Evolutionary conservation across 2,329 filamentous ascomycete genomes (phyloP).

Genomic region (Byssothecium circinans): DNA sequence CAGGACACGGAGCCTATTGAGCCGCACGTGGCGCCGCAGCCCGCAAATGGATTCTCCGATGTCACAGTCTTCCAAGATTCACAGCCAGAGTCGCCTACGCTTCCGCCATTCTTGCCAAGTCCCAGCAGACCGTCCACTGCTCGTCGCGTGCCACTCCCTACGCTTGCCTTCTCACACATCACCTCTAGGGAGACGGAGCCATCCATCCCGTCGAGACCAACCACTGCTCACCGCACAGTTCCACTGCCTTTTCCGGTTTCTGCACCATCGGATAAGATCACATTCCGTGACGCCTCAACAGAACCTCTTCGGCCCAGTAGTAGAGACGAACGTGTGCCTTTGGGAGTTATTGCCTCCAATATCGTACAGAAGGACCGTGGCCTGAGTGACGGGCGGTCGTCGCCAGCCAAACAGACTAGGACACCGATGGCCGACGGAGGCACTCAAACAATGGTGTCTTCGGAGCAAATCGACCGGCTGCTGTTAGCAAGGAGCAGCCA

Average conservation of each 20-base stretch:
- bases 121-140: slow-evolving; percentile 37
- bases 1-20: slow-evolving; percentile 36
- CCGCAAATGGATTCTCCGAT: slow-evolving; percentile 26
- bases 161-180: slow-evolving; percentile 31
- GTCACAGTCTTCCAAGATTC: slow-evolving; percentile 33
- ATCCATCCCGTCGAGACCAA: slow-evolving; percentile 29
- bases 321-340: slow-evolving; percentile 24
- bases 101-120: slow-evolving; percentile 35
- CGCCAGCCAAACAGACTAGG: slow-evolving; percentile 29
- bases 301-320: slow-evolving; percentile 5
- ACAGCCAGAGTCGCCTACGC: slow-evolving; percentile 40
- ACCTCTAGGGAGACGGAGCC: slow-evolving; percentile 34
- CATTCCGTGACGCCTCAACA: slow-evolving; percentile 12
- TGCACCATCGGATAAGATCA: slow-evolving; percentile 49
- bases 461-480: slow-evolving; percentile 76
- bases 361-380: slow-evolving; percentile 24
- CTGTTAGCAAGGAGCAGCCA: slow-evolving; percentile 57
- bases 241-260: slow-evolving; percentile 24
- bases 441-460: slow-evolving; percentile 82
- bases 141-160: slow-evolving; percentile 18
- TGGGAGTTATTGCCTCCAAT: slow-evolving; percentile 30
- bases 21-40: slow-evolving; percentile 5
- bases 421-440: slow-evolving; percentile 64
- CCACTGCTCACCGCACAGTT: slow-evolving; percentile 30
- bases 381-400: slow-evolving; percentile 8